Evolutionary conservation across 2,329 filamentous ascomycete genomes (phyloP).

Genomic region (Beauveria medogensis): DNA sequence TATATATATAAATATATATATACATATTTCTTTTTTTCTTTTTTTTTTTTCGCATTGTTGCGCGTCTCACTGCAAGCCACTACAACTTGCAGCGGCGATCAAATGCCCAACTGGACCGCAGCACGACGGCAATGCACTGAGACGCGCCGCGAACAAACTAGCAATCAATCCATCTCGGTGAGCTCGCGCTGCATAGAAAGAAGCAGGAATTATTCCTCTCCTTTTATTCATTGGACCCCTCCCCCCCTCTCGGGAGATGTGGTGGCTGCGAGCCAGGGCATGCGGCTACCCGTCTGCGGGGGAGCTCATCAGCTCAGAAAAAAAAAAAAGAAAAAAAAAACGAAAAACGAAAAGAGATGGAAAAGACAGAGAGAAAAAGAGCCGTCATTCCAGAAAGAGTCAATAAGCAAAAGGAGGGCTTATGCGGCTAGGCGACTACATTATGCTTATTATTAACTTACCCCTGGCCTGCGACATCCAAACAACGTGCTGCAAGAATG

Average conservation of each 20-base stretch:
- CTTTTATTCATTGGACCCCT: not conserved
- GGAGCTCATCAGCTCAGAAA: not conserved
- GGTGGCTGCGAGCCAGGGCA: not conserved
- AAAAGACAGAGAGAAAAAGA: no score
- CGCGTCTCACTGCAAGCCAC: not conserved
- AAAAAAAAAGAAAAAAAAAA: not conserved
- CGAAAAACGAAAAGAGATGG: not conserved
- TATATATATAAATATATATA: no score
- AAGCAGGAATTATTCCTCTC: not conserved
- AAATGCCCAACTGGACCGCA: no score
- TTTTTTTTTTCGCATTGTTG: no score
- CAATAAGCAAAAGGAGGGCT: no score
- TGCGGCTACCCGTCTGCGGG: not conserved
- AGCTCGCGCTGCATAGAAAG: not conserved
- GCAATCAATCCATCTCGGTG: not conserved
- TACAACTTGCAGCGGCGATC: not conserved
- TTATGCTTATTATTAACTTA: no score
- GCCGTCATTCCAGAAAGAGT: no score
- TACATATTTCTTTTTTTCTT: no score
- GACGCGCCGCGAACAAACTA: not conserved
- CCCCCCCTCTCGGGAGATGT: not conserved
- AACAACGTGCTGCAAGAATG: no score
- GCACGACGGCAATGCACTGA: not conserved
- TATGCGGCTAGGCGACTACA: no score
- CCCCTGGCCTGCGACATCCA: no score